Conservation (phyloP, 2,329 filamentous ascomycete species). For the Fusarium mundagurra region DNA sequence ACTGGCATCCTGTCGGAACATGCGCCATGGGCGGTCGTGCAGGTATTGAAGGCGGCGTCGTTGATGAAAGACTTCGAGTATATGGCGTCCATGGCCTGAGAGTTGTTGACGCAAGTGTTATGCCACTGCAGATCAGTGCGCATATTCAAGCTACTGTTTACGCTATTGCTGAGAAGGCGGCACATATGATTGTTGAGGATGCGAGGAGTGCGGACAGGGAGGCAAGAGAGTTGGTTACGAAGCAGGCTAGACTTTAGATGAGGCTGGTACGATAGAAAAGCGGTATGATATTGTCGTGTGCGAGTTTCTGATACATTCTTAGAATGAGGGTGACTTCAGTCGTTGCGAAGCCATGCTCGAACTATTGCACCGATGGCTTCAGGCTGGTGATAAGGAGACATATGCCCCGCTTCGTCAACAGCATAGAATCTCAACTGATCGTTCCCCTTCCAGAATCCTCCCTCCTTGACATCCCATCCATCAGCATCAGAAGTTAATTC, state of each 20-base stretch:
- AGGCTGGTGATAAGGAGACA: conserved; percentile 17
- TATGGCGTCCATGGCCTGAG: conserved; percentile 44
- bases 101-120: conserved; percentile 45
- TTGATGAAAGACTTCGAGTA: conserved; percentile 44
- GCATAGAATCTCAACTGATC: conserved; percentile 18
- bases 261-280: background rate
- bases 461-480: background rate
- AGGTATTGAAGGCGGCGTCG: conserved; percentile 46
- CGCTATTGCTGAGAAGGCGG: conserved; percentile 48
- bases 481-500: background rate
- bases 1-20: conserved; percentile 54
- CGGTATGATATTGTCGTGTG: accelerated
- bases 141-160: conserved; percentile 50
- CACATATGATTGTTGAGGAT: conserved; percentile 41
- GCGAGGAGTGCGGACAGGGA: background rate
- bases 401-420: conserved; percentile 25
- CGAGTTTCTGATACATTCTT: accelerated
- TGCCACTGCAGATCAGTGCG: conserved; percentile 43
- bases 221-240: background rate
- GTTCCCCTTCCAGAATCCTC: conserved; percentile 24
- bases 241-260: conserved; percentile 7
- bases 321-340: background rate
- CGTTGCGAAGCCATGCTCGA: conserved; percentile 11
- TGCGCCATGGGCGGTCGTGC: conserved; percentile 47
- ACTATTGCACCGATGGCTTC: conserved; percentile 13